Evolutionary conservation across 345 rosid species (phyloP).

Genomic region (Eucalyptus polybractea): DNA sequence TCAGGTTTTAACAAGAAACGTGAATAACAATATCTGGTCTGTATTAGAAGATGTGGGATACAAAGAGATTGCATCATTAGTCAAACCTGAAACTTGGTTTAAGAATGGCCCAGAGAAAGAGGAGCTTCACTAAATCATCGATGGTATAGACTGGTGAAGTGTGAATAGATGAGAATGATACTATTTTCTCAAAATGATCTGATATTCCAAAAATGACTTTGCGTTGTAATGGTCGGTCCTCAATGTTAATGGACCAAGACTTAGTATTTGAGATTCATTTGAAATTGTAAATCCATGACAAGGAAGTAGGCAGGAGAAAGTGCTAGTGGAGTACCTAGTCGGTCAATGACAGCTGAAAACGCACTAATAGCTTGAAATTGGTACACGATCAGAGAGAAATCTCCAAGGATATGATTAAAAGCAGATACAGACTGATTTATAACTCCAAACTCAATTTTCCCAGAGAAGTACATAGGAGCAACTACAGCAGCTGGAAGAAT

Average conservation of each 20-base stretch:
- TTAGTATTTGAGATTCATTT: neutral
- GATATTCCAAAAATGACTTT: neutral
- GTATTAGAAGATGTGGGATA: neutral
- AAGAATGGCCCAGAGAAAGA: neutral
- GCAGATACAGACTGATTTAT: constrained; percentile 97
- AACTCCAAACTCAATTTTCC: constrained; percentile 97
- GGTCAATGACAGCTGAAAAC: constrained; percentile 95
- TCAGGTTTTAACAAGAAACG: neutral
- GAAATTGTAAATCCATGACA: neutral
- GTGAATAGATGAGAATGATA: neutral
- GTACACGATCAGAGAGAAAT: constrained; percentile 81
- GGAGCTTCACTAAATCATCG: neutral
- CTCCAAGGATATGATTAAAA: constrained; percentile 92
- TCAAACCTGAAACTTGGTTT: neutral
- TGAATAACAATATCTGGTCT: neutral
- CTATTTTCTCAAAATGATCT: neutral
- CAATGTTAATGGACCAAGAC: neutral
- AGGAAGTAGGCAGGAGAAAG: neutral
- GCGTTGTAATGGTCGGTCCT: neutral
- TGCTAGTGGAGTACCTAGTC: constrained; percentile 51
- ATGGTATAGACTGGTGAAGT: neutral
- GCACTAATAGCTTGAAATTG: constrained; percentile 97
- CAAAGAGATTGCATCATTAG: neutral
- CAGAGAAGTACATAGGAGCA: constrained; percentile 97
- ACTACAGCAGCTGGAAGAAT: constrained; percentile 96